Conservation (phyloP, 1,284 basidiomycete genomes). For the Puccinia hordei region DNA sequence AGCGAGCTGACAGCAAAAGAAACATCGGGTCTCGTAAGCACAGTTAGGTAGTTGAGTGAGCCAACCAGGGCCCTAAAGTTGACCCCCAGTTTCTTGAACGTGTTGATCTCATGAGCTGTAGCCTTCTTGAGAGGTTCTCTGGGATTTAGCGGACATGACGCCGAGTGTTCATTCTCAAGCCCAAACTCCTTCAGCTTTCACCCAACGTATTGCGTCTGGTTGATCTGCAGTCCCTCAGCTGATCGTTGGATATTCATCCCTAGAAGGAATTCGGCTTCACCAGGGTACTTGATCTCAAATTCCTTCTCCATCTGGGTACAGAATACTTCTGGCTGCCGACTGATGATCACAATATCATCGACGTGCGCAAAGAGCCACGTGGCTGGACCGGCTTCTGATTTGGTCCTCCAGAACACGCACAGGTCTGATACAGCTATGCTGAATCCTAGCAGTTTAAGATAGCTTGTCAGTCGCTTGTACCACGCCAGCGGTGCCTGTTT, state of each 20-base stretch:
- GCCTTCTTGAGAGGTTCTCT: slow-evolving; percentile 71
- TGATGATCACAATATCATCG: slow-evolving; percentile 7
- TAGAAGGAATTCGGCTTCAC: background rate
- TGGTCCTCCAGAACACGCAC: background rate
- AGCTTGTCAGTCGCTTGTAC: background rate
- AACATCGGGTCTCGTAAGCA: background rate
- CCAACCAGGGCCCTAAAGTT: background rate
- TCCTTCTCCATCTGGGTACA: background rate
- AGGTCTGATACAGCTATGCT: background rate
- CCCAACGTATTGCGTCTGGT: background rate
- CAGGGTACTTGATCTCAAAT: slow-evolving; percentile 1
- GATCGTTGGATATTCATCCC: background rate
- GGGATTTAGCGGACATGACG: slow-evolving; percentile 49
- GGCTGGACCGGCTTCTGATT: background rate
- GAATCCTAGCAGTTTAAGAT: background rate
- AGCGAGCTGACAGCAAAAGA: background rate
- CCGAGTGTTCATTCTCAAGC: background rate
- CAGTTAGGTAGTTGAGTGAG: background rate
- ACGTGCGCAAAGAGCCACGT: background rate
- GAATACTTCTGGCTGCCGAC: background rate
- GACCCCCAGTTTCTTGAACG: background rate
- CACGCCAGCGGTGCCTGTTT: background rate
- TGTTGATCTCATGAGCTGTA: background rate
- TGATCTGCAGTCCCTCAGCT: background rate
- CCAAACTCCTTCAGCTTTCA: background rate